These are phyloP conservation scores for Nicotiana otophora DNA, from an alignment of 257 asterid genomes.

Conservation along the genomic window DNA sequence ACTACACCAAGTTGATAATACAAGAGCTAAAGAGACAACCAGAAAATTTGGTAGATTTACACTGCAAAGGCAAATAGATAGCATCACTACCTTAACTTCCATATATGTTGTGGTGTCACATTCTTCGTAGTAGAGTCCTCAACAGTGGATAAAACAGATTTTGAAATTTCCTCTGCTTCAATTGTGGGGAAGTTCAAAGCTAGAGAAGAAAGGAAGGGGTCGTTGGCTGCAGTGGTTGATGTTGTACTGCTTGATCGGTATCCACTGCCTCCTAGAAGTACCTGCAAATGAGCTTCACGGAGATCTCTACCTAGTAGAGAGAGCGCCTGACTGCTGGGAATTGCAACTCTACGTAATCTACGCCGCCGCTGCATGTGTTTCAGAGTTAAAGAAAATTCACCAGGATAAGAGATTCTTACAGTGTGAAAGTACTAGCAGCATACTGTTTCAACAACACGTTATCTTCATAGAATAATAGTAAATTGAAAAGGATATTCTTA, in stretches of 20 bases:
- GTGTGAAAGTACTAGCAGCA: neutral
- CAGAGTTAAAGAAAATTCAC: slow-evolving; percentile 38
- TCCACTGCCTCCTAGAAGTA: slow-evolving; percentile 66
- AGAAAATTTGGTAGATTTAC: neutral
- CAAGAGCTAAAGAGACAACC: neutral
- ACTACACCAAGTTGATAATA: neutral
- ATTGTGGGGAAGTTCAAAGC: slow-evolving; percentile 47
- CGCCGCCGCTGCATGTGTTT: slow-evolving; percentile 62
- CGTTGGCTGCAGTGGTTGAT: slow-evolving; percentile 37
- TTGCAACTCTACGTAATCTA: slow-evolving; percentile 58
- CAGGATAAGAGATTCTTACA: neutral
- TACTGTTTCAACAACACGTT: neutral
- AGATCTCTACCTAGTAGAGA: slow-evolving; percentile 79
- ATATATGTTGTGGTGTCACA: slow-evolving; percentile 33
- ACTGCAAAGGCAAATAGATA: neutral
- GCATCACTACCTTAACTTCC: slow-evolving; percentile 63
- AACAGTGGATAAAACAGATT: slow-evolving; percentile 52
- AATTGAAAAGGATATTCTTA: slow-evolving; percentile 61
- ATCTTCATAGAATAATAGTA: neutral
- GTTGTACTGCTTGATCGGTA: slow-evolving; percentile 46
- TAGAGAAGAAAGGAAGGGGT: slow-evolving; percentile 66
- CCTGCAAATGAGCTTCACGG: slow-evolving; percentile 79
- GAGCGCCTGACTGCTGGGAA: slow-evolving; percentile 66
- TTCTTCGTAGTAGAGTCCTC: slow-evolving; percentile 48
- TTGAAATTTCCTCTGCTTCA: slow-evolving; percentile 67